Evolutionary conservation across 352 stramenopile species (phyloP).

Genomic region (Peronospora destructor): DNA sequence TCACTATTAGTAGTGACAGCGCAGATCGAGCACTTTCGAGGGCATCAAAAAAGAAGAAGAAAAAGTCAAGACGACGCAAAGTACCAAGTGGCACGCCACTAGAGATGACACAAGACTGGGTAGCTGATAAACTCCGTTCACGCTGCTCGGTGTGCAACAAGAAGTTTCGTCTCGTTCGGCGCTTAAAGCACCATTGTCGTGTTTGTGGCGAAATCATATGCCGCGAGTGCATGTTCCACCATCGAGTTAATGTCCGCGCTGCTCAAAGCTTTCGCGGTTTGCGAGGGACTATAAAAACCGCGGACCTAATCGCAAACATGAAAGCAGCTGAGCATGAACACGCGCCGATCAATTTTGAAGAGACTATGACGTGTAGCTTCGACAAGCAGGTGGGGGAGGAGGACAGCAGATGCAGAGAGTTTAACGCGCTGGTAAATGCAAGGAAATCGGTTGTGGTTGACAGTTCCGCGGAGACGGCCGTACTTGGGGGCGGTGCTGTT

Average conservation of each 20-base stretch:
- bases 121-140: constrained; percentile 48
- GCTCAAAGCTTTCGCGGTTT: constrained; percentile 24
- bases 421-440: constrained; percentile 27
- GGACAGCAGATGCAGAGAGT: constrained; percentile 7
- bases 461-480: constrained; percentile 16
- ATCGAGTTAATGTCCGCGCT: constrained; percentile 35
- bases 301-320: constrained; percentile 9
- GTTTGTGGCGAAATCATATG: constrained; percentile 68
- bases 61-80: constrained; percentile 14
- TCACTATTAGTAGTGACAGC: constrained; percentile 7
- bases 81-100: constrained; percentile 31
- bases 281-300: constrained; percentile 14
- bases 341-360: constrained; percentile 17
- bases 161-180: constrained; percentile 48
- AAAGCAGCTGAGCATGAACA: constrained; percentile 6
- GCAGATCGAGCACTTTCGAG: constrained; percentile 11
- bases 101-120: constrained; percentile 55
- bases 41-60: constrained; percentile 24
- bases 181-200: constrained; percentile 67
- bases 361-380: constrained; percentile 31
- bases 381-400: constrained; percentile 25
- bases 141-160: constrained; percentile 53
- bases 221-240: constrained; percentile 40
- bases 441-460: constrained; percentile 23
- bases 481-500: constrained; percentile 18